Evolutionary conservation across 106 monocot species (phyloP).

Genomic region (Phalaenopsis equestris): DNA sequence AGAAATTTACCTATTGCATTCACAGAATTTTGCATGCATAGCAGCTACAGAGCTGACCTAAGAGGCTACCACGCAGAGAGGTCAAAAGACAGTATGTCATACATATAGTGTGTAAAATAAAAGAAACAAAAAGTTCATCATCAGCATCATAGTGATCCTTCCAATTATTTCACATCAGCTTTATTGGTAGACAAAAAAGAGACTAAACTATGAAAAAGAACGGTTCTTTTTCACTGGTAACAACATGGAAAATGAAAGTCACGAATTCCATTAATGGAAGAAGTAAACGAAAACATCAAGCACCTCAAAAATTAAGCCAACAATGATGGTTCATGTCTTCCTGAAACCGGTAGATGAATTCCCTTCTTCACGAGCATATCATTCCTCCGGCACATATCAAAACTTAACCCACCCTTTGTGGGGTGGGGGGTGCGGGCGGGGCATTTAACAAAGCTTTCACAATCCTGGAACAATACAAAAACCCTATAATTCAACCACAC

Average conservation of each 20-base stretch:
- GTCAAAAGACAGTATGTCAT: no score
- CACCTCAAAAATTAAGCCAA: slow-evolving; percentile 47
- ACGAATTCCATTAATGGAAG: neutral
- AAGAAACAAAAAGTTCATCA: no score
- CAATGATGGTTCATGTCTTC: slow-evolving; percentile 58
- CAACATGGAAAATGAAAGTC: no score
- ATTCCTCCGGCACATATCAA: slow-evolving; percentile 49
- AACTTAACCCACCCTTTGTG: slow-evolving; percentile 53
- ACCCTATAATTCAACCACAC: no score
- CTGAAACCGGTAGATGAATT: slow-evolving; percentile 24
- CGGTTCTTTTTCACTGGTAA: no score
- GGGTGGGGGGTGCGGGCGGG: slow-evolving; percentile 4
- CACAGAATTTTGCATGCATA: neutral
- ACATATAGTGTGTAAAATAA: no score
- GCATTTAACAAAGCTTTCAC: slow-evolving; percentile 25
- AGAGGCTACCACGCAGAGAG: no score
- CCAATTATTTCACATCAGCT: no score
- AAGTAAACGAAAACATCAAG: neutral
- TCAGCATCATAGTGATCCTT: no score
- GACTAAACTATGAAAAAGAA: no score
- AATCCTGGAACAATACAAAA: slow-evolving; percentile 17
- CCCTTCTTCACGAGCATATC: slow-evolving; percentile 44
- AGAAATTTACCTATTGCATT: neutral
- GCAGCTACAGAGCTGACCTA: neutral
- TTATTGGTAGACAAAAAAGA: no score